Base-by-base conservation (phyloP, 2,329 filamentous ascomycete genomes). In the Cladosporium velox region DNA sequence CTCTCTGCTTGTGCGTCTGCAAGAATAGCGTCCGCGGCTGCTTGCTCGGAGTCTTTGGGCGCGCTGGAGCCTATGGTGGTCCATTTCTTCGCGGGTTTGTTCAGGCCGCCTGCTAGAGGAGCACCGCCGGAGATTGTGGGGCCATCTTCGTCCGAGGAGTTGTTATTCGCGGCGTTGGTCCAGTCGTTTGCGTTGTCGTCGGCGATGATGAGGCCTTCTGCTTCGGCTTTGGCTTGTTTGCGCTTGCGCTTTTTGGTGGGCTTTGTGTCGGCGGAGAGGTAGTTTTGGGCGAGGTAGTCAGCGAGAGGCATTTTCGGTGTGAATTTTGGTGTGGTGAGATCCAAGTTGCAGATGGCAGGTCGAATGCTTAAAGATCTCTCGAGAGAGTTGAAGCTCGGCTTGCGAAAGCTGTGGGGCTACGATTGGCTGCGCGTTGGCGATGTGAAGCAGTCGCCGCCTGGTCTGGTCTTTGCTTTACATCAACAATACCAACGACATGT, bases 271-370 rank as follows among this genome's bases (percentile, higher is more conserved):
- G 89, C 88, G 1, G 85, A 91, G 59, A 99, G 88, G 77, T 99
- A 99, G 78, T 93, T 95, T 69, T 92, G 90, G 44, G 94, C 93
- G 41, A 99, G 87, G 75, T 98, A 99, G 75, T 89, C 88, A 66
- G 92, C 89, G 70, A 97, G 85, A 65, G 85, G 84, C 86, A 89
- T 89, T 69, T 15, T 11, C 4, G 21, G 47, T 44, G 41, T 38
- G 34, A 3, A 12, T 47, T n/a, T 47, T 21, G 47, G 21, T 35
- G 49, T 63, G 44, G 14, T 34, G 21, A 30, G 15, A 26, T 12
- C 6, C 26, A 24, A 18, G 30, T 1, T 21, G 52, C 21, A n/a
- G 18, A 21, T 57, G 18, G 30, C 8, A 47, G 41, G 7, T 12
- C 41, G 32, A 34, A 10, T 30, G 14, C 35, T 28, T 38, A 59